Percentiles rank a stretch among this genome's conserved stretches.
Evolutionary conservation across 495 filamentous ascomycete species (phyloP).

Genomic region (Tuber calosporum): DNA sequence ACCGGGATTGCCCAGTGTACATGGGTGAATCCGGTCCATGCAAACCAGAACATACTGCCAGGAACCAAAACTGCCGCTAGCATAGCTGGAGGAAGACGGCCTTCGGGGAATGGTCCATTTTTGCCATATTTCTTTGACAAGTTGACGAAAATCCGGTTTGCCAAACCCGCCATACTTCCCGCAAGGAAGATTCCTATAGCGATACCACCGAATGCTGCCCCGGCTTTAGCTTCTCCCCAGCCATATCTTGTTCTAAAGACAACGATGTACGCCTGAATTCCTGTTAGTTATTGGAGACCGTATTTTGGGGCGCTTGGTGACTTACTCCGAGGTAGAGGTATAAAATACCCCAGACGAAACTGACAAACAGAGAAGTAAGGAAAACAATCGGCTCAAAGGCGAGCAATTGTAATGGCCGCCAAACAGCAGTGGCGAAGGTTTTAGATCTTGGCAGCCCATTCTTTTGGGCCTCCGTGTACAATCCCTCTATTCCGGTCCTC

Average conservation of each 20-base stretch:
- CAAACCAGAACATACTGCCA: constrained; percentile 55
- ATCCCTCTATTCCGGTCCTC: constrained; percentile 47
- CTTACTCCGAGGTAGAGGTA: constrained; percentile 48
- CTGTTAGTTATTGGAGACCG: constrained; percentile 7
- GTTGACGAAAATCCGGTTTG: constrained; percentile 43
- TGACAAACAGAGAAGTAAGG: constrained; percentile 67
- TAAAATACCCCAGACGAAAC: constrained; percentile 72
- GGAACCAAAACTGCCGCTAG: constrained; percentile 50
- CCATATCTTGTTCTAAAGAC: constrained; percentile 56
- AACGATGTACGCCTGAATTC: constrained; percentile 52
- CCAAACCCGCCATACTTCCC: constrained; percentile 43
- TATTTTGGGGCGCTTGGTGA: neutral
- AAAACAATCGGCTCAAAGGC: constrained; percentile 74
- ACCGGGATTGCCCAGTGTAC: constrained; percentile 53
- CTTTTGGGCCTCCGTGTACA: neutral
- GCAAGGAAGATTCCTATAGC: constrained; percentile 51
- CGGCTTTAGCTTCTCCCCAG: constrained; percentile 52
- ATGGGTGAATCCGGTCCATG: constrained; percentile 50
- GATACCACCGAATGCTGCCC: constrained; percentile 55
- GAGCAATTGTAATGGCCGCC: constrained; percentile 67
- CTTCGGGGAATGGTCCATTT: constrained; percentile 37
- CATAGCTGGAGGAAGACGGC: constrained; percentile 43
- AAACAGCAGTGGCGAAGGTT: constrained; percentile 59
- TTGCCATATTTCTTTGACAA: constrained; percentile 9
- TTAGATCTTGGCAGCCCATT: constrained; percentile 21